These are phyloP conservation scores for Misopates orontium DNA, from an alignment of 257 asterid species.

Conservation along the genomic window DNA sequence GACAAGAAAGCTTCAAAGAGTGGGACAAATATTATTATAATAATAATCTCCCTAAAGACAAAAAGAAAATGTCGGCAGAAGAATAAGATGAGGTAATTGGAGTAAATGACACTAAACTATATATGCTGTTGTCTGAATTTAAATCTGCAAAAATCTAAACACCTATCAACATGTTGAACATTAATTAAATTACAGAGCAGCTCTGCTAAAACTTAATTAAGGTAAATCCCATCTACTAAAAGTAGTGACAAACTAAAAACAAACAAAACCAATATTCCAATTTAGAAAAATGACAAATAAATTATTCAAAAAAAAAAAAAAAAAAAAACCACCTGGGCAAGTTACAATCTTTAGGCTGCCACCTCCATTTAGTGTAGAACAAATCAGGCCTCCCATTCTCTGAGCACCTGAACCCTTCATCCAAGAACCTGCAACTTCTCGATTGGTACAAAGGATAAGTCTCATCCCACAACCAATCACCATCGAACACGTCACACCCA, in stretches of 20 bases:
- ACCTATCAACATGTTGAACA: too few relatives aligned
- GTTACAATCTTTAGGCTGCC: conserved; percentile 92
- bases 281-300: conserved; percentile 7
- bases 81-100: neutral
- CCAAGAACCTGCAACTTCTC: conserved; percentile 73
- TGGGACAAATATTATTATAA: neutral
- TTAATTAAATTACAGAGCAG: too few relatives aligned
- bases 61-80: neutral
- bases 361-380: conserved; percentile 94
- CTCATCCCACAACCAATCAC: conserved; percentile 99
- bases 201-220: too few relatives aligned
- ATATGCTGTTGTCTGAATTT: too few relatives aligned
- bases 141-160: too few relatives aligned
- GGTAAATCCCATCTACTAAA: too few relatives aligned
- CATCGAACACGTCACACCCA: conserved; percentile 81
- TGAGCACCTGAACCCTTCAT: conserved; percentile 80
- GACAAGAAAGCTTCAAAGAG: neutral
- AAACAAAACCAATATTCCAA: too few relatives aligned
- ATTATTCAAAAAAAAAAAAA: neutral
- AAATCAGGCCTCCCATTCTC: conserved; percentile 95
- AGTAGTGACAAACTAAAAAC: too few relatives aligned
- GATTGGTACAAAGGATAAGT: conserved; percentile 80
- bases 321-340: conserved; percentile 66
- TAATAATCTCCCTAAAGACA: neutral
- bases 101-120: neutral